phyloP scores from a whole-genome alignment of 306 rosid genomes.

The Cucumis sativus region DNA sequence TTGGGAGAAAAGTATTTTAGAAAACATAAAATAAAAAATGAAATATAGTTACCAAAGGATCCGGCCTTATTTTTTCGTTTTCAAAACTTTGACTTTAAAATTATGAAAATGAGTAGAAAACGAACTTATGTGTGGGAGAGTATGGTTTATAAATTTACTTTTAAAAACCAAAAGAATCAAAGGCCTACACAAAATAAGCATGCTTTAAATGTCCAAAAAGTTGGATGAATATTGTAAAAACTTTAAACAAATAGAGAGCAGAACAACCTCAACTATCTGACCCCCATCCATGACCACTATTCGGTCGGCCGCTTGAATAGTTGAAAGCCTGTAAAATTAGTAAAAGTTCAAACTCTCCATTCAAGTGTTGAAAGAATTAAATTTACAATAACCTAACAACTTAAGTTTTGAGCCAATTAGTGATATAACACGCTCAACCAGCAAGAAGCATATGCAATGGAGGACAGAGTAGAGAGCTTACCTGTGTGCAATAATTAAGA shows the following conservation, averaged over 20 bases:
- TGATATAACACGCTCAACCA: neutral
- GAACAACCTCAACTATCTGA: constrained; percentile 68
- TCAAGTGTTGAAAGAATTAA: too few relatives aligned
- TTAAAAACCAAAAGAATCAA: too few relatives aligned
- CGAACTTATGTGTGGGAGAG: neutral
- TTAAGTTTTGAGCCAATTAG: too few relatives aligned
- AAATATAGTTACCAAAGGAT: too few relatives aligned
- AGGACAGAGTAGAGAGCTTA: constrained; percentile 13
- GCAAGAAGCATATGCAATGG: neutral
- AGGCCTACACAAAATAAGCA: neutral
- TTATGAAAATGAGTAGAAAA: too few relatives aligned
- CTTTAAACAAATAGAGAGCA: neutral
- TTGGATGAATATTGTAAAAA: neutral
- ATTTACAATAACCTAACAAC: too few relatives aligned
- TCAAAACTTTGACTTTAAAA: neutral
- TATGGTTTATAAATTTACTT: too few relatives aligned
- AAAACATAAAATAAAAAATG: too few relatives aligned
- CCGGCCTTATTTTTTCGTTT: too few relatives aligned
- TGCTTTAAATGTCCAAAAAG: neutral
- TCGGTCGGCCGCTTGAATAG: constrained; percentile 90
- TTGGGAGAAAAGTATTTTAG: too few relatives aligned
- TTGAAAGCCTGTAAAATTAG: constrained; percentile 62
- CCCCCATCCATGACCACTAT: constrained; percentile 90
- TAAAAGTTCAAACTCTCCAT: neutral
- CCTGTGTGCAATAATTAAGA: constrained; percentile 91